Conservation (phyloP, 148 eudicot species). For the Heliamphora exappendiculata region DNA sequence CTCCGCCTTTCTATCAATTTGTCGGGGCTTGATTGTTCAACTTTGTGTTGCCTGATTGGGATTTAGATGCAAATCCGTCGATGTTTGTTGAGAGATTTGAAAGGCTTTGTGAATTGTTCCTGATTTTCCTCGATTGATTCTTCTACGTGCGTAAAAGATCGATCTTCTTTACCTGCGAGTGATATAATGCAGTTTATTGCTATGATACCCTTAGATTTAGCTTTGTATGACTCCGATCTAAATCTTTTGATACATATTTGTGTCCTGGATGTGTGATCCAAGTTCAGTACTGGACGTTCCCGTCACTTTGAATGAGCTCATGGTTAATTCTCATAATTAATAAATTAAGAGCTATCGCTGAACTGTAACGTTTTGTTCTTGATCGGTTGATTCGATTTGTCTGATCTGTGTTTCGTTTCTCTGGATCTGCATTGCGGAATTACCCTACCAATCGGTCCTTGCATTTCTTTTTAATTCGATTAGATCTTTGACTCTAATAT, state of each 20-base stretch:
- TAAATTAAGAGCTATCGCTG: neutral
- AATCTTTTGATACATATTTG: neutral
- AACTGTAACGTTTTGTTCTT: neutral
- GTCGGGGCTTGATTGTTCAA: neutral
- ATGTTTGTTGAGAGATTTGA: neutral
- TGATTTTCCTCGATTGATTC: neutral
- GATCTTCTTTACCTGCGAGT: neutral
- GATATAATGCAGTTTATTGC: neutral
- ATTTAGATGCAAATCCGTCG: neutral
- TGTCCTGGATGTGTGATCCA: neutral
- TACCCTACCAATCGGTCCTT: neutral
- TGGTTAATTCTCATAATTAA: neutral
- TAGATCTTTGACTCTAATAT: neutral
- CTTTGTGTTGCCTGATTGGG: neutral
- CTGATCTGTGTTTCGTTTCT: neutral
- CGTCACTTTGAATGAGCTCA: neutral
- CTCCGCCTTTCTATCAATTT: neutral
- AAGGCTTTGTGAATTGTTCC: neutral
- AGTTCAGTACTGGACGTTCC: neutral
- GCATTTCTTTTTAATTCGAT: neutral
- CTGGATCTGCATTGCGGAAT: neutral
- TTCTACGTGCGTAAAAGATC: neutral
- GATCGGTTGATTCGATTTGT: neutral
- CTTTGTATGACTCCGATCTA: slow-evolving; percentile 1
- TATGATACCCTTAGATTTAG: neutral